These are phyloP conservation scores for Eucalyptus caleyi DNA, from an alignment of 345 rosid species.

Conservation along the genomic window DNA sequence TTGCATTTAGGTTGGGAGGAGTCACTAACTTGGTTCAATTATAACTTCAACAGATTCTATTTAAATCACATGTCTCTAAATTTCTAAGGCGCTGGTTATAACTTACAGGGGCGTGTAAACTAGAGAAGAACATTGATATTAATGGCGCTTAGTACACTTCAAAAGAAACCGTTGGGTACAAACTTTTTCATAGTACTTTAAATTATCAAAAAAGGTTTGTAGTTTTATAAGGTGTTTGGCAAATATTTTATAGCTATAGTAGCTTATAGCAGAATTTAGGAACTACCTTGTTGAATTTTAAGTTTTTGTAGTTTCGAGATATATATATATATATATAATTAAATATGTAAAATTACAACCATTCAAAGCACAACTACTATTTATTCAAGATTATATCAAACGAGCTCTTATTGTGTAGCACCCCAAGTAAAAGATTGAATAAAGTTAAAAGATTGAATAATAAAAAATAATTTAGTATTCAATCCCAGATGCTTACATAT, in stretches of 20 bases:
- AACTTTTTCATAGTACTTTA: not conserved
- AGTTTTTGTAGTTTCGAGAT: not conserved
- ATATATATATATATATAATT: rapidly evolving
- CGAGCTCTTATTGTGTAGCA: not conserved
- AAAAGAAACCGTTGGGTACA: not conserved
- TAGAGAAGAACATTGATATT: not conserved
- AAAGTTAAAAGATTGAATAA: not conserved
- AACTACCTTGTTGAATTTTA: not conserved
- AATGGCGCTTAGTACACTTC: not conserved
- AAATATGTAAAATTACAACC: not conserved
- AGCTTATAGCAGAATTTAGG: not conserved
- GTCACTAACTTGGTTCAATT: not conserved
- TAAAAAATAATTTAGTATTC: not conserved
- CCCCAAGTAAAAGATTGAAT: not conserved
- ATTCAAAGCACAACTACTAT: not conserved
- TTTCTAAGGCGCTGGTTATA: not conserved
- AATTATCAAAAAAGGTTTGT: not conserved
- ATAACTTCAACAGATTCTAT: not conserved
- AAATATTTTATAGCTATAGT: not conserved
- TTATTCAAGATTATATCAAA: not conserved
- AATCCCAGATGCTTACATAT: not conserved
- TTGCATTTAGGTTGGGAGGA: not conserved
- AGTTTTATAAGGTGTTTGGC: not conserved
- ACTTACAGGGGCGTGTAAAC: not conserved
- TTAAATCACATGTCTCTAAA: not conserved